These are phyloP conservation scores for Brasilioporus rufonigricans DNA, from an alignment of 768 basidiomycete genomes.

Conservation along the genomic window DNA sequence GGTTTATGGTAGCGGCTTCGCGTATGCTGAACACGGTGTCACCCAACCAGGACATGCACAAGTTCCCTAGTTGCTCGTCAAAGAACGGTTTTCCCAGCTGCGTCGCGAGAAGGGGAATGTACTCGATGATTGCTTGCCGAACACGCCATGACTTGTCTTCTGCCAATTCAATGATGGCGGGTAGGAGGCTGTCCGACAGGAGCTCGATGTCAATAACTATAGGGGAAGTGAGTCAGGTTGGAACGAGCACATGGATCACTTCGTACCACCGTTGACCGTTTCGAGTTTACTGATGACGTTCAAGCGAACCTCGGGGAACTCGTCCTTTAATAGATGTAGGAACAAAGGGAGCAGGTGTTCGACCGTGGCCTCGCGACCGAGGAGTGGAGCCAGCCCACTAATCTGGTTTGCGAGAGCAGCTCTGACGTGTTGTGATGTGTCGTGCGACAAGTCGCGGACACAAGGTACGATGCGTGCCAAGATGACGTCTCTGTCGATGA, in stretches of 20 bases:
- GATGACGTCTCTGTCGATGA: constrained; percentile 91
- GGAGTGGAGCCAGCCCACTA: constrained; percentile 90
- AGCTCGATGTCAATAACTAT: constrained; percentile 97
- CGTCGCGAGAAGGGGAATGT: constrained; percentile 97
- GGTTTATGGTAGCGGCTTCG: constrained; percentile 95
- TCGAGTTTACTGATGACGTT: constrained; percentile 99
- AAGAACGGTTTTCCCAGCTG: constrained; percentile 97
- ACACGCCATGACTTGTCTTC: constrained; percentile 99
- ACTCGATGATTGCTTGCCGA: constrained; percentile 99
- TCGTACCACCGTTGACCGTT: constrained; percentile 85
- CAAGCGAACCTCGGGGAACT: constrained; percentile 95
- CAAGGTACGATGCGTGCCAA: constrained; percentile 91
- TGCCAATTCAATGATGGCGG: constrained; percentile 95
- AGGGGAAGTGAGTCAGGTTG: constrained; percentile 9
- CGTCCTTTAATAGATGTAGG: constrained; percentile 95
- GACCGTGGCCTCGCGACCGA: constrained; percentile 91
- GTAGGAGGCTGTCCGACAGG: constrained; percentile 90
- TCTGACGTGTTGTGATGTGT: constrained; percentile 94
- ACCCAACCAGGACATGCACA: constrained; percentile 99
- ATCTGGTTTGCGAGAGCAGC: constrained; percentile 96
- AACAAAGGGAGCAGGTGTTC: constrained; percentile 97
- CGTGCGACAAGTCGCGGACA: constrained; percentile 90
- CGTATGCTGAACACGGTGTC: constrained; percentile 98
- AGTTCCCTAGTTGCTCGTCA: constrained; percentile 92
- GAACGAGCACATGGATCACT: background rate